Conservation (phyloP, 345 rosid species). For the Lepidium didymum region DNA sequence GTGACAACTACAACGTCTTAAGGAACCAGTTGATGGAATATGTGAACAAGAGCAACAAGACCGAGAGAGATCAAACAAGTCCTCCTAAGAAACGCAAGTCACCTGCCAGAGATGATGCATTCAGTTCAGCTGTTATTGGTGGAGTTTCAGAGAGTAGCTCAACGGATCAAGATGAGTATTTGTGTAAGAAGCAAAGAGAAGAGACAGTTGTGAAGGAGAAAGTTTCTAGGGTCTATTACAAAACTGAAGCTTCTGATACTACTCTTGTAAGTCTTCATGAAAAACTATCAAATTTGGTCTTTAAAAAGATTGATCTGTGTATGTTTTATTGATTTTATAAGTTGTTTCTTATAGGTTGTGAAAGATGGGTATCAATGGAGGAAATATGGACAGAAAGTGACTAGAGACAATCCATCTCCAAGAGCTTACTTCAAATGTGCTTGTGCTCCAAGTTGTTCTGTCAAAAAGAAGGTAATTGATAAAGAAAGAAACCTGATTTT, state of each 20-base stretch:
- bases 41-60: conserved; percentile 41
- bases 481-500: neutral
- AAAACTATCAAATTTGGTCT: neutral
- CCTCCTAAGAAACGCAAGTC: conserved; percentile 75
- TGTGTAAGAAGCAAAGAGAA: conserved; percentile 69
- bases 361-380: conserved; percentile 99
- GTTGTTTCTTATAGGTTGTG: conserved; percentile 50
- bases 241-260: conserved; percentile 69
- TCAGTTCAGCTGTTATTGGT: conserved; percentile 14
- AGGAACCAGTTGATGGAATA: conserved; percentile 52
- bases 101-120: conserved; percentile 37
- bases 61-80: conserved; percentile 34
- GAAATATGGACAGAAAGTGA: conserved; percentile 98
- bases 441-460: conserved; percentile 91
- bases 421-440: conserved; percentile 98
- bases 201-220: conserved; percentile 65
- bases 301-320: neutral
- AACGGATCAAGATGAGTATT: conserved; percentile 75
- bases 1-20: conserved; percentile 70
- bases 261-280: conserved; percentile 52
- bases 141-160: conserved; percentile 87
- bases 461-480: conserved; percentile 75
- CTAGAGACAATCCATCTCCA: conserved; percentile 96
- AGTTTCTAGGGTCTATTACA: conserved; percentile 46
- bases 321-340: conserved; percentile 7